Conservation (phyloP, 2,329 filamentous ascomycete genomes). For the Graphilbum ipis-grandicollis region DNA sequence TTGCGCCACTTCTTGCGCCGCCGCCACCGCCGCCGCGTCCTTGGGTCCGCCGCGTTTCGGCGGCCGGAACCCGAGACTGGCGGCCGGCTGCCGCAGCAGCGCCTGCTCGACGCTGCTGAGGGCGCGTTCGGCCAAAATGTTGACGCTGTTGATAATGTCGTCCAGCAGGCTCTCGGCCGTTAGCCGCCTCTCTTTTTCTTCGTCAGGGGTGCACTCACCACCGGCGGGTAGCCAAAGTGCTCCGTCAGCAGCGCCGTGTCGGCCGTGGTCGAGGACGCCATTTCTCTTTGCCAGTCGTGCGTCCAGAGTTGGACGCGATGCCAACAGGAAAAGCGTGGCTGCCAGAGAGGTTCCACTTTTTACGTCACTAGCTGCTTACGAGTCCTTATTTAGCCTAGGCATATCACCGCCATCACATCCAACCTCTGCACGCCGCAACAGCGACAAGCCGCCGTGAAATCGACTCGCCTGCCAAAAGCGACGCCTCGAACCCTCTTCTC, state of each 20-base stretch:
- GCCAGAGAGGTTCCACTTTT: too few relatives aligned
- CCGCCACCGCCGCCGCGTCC: conserved; percentile 5
- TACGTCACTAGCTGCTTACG: too few relatives aligned
- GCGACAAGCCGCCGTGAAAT: too few relatives aligned
- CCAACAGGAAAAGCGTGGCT: too few relatives aligned
- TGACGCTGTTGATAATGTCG: conserved; percentile 94
- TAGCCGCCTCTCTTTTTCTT: neutral
- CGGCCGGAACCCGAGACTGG: conserved; percentile 62
- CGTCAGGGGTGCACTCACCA: conserved; percentile 38
- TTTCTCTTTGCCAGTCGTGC: conserved; percentile 2
- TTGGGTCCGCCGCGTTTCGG: conserved; percentile 20
- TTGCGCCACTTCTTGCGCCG: conserved; percentile 15
- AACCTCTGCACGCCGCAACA: too few relatives aligned
- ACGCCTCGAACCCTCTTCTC: too few relatives aligned
- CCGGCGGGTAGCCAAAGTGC: conserved; percentile 86
- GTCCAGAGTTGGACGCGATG: too few relatives aligned
- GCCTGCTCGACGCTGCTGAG: conserved; percentile 76
- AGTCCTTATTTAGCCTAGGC: too few relatives aligned
- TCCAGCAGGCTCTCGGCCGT: conserved; percentile 64
- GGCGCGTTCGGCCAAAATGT: conserved; percentile 80
- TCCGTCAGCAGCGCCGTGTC: conserved; percentile 68
- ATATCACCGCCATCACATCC: too few relatives aligned
- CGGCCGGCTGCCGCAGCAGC: conserved; percentile 55
- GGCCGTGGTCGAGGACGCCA: conserved; percentile 16
- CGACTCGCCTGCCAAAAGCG: too few relatives aligned